These are phyloP conservation scores for Mycena albidolilacea DNA, from an alignment of 768 basidiomycete species.

Conservation along the genomic window DNA sequence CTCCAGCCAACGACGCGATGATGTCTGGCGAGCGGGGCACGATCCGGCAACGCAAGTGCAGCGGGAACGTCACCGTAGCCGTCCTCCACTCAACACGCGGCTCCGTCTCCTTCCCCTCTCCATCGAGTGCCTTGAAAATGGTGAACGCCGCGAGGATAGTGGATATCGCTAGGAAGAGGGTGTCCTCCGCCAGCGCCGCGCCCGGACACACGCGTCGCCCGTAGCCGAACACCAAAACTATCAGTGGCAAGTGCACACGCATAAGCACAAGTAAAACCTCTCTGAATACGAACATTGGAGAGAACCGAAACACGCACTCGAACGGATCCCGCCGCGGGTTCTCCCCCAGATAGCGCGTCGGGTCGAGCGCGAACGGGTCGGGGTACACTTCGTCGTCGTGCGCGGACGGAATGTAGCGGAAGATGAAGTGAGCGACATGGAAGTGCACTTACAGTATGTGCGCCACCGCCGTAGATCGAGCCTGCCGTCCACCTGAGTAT, in stretches of 20 bases:
- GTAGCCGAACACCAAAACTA: constrained; percentile 38
- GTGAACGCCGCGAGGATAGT: constrained; percentile 47
- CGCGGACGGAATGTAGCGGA: constrained; percentile 1
- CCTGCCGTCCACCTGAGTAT: constrained; percentile 35
- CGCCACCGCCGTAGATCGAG: constrained; percentile 35
- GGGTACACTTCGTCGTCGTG: constrained; percentile 51
- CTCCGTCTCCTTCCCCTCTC: constrained; percentile 43
- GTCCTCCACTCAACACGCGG: constrained; percentile 25
- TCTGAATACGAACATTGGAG: too few relatives aligned
- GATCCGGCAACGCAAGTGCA: constrained; percentile 22
- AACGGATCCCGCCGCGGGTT: constrained; percentile 45
- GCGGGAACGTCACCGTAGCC: constrained; percentile 15
- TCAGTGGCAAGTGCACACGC: neutral
- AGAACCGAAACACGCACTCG: constrained; percentile 27
- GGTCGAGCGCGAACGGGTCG: constrained; percentile 48
- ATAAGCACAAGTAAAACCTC: neutral
- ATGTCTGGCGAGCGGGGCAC: neutral
- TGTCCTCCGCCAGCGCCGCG: constrained; percentile 43
- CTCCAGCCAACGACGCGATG: neutral
- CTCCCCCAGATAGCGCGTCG: constrained; percentile 49
- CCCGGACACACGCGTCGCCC: constrained; percentile 42
- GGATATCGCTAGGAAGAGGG: constrained; percentile 47
- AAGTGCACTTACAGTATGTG: constrained; percentile 36
- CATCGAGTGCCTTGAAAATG: constrained; percentile 44
- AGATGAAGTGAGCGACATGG: neutral